Percentiles rank a stretch among this genome's conserved stretches.
Evolutionary conservation across 768 basidiomycete genomes (phyloP).

Genomic region (Kwoniella botswanensis): DNA sequence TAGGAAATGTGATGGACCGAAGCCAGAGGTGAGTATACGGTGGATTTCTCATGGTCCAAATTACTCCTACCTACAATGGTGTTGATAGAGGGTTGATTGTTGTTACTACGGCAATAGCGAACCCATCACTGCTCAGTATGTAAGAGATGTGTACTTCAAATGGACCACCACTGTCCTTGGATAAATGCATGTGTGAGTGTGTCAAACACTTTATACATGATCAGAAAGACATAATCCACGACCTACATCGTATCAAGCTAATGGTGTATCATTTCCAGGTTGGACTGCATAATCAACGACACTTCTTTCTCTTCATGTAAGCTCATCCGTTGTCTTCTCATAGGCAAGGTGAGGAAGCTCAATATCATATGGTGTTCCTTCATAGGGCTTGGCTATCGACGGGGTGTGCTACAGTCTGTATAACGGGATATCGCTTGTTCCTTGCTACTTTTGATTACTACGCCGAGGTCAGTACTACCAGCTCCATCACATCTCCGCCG

Average conservation of each 20-base stretch:
- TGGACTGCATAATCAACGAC: constrained; percentile 90
- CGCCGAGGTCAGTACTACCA: constrained; percentile 36
- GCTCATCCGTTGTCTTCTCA: constrained; percentile 36
- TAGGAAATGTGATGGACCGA: constrained; percentile 68
- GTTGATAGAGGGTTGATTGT: too few relatives aligned
- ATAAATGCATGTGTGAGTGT: constrained; percentile 83
- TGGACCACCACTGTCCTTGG: constrained; percentile 64
- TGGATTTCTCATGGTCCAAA: neutral
- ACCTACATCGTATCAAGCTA: neutral
- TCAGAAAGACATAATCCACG: neutral
- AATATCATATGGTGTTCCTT: too few relatives aligned
- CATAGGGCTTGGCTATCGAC: constrained; percentile 79
- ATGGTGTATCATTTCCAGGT: constrained; percentile 57
- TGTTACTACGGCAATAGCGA: constrained; percentile 64
- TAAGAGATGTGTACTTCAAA: constrained; percentile 75
- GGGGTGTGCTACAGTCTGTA: constrained; percentile 67
- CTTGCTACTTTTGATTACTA: constrained; percentile 65
- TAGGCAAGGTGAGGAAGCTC: too few relatives aligned
- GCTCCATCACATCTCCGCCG: neutral
- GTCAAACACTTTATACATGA: neutral
- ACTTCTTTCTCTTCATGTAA: constrained; percentile 93
- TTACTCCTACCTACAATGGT: neutral
- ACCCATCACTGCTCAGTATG: constrained; percentile 93
- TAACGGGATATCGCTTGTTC: constrained; percentile 69
- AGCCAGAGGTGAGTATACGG: constrained; percentile 73